Evolutionary conservation across 2,329 filamentous ascomycete genomes (phyloP).

Genomic region (Microsporum audouinii): DNA sequence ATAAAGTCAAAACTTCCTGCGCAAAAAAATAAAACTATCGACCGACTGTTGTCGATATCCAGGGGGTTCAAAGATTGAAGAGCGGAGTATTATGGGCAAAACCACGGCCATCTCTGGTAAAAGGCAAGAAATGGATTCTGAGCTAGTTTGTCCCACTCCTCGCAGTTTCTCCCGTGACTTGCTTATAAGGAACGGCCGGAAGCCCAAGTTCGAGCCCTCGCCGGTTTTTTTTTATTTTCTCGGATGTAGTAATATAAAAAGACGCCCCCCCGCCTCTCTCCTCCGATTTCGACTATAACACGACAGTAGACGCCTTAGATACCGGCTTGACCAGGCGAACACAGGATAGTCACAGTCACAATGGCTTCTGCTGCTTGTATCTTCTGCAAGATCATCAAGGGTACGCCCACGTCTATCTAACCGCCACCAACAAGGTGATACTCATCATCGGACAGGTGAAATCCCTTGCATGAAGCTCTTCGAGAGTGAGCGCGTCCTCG

Average conservation of each 20-base stretch:
- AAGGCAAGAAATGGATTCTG: constrained; percentile 67
- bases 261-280: not conserved
- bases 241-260: not conserved
- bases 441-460: constrained; percentile 52
- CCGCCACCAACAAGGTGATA: not conserved
- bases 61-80: constrained; percentile 46
- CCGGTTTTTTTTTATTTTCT: not conserved
- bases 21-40: constrained; percentile 28
- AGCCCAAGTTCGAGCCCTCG: constrained; percentile 22
- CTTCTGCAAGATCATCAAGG: constrained; percentile 98
- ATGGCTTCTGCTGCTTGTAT: constrained; percentile 55
- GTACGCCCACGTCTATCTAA: constrained; percentile 31
- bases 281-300: not conserved
- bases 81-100: constrained; percentile 49
- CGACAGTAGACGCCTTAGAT: not conserved
- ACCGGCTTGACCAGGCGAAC: constrained; percentile 1
- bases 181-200: not conserved
- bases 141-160: constrained; percentile 59
- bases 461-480: constrained; percentile 95
- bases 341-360: constrained; percentile 7
- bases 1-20: not conserved
- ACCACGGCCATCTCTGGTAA: constrained; percentile 70
- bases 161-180: not conserved
- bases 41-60: constrained; percentile 34
- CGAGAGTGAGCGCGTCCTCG: constrained; percentile 84